These are phyloP conservation scores for Teunomyces pallodes DNA, from an alignment of 805 yeast genomes.

Conservation along the genomic window DNA sequence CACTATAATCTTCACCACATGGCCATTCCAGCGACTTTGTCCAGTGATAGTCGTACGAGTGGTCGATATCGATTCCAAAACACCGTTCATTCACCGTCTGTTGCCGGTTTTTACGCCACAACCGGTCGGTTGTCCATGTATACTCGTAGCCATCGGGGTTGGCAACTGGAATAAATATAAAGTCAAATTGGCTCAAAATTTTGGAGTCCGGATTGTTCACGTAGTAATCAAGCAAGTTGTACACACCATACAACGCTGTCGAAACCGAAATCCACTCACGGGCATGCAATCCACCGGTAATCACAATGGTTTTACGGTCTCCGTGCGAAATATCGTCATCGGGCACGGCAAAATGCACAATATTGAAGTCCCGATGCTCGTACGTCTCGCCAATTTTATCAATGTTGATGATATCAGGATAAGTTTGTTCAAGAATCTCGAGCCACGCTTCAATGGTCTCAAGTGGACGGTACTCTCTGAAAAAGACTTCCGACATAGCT, in stretches of 20 bases:
- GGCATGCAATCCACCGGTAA: slow-evolving; percentile 85
- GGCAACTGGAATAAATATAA: slow-evolving; percentile 75
- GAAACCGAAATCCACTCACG: slow-evolving; percentile 86
- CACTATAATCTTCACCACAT: slow-evolving; percentile 82
- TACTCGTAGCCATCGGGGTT: slow-evolving; percentile 91
- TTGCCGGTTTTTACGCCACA: slow-evolving; percentile 90
- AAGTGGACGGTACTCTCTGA: slow-evolving; percentile 65
- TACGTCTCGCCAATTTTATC: slow-evolving; percentile 72
- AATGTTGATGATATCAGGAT: slow-evolving; percentile 59
- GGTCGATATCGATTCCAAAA: slow-evolving; percentile 83
- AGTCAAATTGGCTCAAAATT: slow-evolving; percentile 60
- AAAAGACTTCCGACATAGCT: slow-evolving; percentile 51
- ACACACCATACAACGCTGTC: slow-evolving; percentile 59
- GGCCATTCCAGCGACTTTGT: slow-evolving; percentile 58
- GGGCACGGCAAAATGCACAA: slow-evolving; percentile 57
- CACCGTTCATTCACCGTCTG: slow-evolving; percentile 62
- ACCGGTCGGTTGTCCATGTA: slow-evolving; percentile 74
- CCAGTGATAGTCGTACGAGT: slow-evolving; percentile 77
- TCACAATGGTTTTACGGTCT: slow-evolving; percentile 60
- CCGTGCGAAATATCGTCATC: slow-evolving; percentile 34
- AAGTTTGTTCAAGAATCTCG: slow-evolving; percentile 55
- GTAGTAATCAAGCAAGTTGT: slow-evolving; percentile 28
- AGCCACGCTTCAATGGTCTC: slow-evolving; percentile 73
- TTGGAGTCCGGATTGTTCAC: slow-evolving; percentile 31
- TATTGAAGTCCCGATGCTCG: slow-evolving; percentile 71